These are phyloP conservation scores for Solanum rostratum DNA, from an alignment of 257 asterid genomes.

Conservation along the genomic window DNA sequence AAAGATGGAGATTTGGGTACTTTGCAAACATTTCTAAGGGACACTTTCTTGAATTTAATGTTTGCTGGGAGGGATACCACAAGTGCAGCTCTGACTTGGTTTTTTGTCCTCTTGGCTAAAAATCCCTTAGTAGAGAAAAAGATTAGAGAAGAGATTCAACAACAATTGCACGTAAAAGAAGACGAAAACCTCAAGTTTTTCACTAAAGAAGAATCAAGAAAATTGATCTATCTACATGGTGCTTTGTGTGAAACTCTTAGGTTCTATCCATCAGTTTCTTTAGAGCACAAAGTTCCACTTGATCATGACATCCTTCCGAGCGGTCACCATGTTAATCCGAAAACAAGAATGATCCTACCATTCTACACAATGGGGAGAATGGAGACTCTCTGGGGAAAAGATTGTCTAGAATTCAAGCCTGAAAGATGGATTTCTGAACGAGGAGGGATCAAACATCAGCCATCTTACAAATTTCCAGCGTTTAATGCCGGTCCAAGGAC, in stretches of 20 bases:
- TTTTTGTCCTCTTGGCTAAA: background rate
- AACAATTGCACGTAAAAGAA: background rate
- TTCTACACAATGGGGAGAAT: background rate
- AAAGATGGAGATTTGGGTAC: background rate
- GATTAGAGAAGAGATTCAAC: background rate
- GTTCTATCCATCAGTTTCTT: background rate
- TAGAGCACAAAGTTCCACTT: background rate
- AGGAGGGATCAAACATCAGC: background rate
- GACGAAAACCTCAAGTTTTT: background rate
- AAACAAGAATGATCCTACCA: background rate
- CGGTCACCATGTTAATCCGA: background rate
- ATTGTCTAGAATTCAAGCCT: background rate
- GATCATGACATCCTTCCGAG: background rate
- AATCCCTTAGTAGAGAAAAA: background rate
- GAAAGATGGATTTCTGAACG: background rate
- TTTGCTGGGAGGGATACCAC: background rate
- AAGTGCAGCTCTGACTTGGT: background rate
- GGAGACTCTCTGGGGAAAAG: background rate
- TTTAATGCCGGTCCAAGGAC: background rate
- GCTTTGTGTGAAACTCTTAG: background rate
- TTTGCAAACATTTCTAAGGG: background rate
- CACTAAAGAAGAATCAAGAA: background rate
- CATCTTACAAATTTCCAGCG: background rate
- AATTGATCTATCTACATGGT: background rate
- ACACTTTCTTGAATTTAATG: background rate